Base-by-base conservation (phyloP, 805 yeast species). In the Spencermartinsiella europaea region DNA sequence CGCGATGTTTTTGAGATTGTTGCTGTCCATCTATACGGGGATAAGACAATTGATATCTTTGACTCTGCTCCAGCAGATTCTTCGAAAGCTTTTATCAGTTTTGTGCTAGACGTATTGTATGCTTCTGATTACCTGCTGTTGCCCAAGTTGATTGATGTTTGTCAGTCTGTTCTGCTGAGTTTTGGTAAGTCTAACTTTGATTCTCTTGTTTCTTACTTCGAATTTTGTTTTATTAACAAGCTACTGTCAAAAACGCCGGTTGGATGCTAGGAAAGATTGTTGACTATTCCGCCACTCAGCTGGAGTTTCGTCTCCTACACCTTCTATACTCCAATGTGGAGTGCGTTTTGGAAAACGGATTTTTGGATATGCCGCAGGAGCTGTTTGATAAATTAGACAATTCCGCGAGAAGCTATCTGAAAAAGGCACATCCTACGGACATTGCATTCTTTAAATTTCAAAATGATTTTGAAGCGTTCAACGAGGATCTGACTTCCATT, bases 281-380 rank as follows among this genome's bases (percentile, higher is more conserved):
- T 39, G 55, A 65, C 16, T 65, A 73, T 40, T 63, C 73, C 17
- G 84, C 88, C 4, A 60, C 64, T 10, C 76, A 81, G 52, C 62
- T 89, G 33, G 70, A 79, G 49, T 70, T 72, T 42, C 75, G 77
- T 45, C 78, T 95, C 58, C 66, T 81, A 21, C 81, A 87, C 81
- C 84, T 76, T 54, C 69, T 86, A 10, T 79, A 76, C 53, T 72
- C 76, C 52, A 86, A 87, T 59, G 65, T 85, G 46, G 88, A 81
- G 25, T 58, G 78, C 2, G 56, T 85, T 14, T 65, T 88, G 28
- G 74, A 79, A 44, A 81, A 80, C 19, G 64, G 56, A 48, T 39
- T 45, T 34, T 21, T 45, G 40, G 44, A 34, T 7, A 38, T 12
- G 31, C 20, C 17, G 27, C 8, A 12, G 15, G 50, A 27, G 3